Conservation (phyloP, 169 alveolate species). For the Plasmodium blacklocki region DNA sequence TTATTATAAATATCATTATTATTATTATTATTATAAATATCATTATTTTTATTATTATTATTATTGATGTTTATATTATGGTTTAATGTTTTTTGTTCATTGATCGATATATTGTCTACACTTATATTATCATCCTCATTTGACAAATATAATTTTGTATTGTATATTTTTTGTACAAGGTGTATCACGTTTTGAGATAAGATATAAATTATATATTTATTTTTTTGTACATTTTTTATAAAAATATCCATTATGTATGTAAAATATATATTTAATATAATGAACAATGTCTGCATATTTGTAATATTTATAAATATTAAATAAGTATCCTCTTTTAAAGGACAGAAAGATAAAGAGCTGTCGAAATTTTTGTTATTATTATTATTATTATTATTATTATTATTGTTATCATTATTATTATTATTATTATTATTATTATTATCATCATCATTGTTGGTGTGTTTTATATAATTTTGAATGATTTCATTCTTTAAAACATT, state of each 20-base stretch:
- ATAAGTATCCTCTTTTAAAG: constrained; percentile 27
- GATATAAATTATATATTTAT: constrained; percentile 9
- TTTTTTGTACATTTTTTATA: constrained; percentile 1
- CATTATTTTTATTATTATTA: background rate
- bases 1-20: no score
- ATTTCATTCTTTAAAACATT: background rate
- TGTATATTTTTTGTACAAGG: background rate
- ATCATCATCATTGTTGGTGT: no score
- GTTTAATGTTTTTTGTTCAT: no score
- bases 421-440: no score
- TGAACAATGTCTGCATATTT: constrained; percentile 21
- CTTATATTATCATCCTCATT: no score
- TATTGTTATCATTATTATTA: no score
- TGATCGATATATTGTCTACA: no score
- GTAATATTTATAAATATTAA: constrained; percentile 9
- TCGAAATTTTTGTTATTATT: no score
- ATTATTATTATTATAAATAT: background rate
- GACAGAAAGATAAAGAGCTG: background rate
- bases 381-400: no score
- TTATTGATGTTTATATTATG: background rate
- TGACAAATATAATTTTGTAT: background rate
- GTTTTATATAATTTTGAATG: no score
- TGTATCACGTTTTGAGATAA: constrained; percentile 11
- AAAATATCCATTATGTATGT: constrained; percentile 20
- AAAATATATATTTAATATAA: constrained; percentile 28